Evolutionary conservation across 495 filamentous ascomycete species (phyloP).

Genomic region (Penicillium coprophilum): DNA sequence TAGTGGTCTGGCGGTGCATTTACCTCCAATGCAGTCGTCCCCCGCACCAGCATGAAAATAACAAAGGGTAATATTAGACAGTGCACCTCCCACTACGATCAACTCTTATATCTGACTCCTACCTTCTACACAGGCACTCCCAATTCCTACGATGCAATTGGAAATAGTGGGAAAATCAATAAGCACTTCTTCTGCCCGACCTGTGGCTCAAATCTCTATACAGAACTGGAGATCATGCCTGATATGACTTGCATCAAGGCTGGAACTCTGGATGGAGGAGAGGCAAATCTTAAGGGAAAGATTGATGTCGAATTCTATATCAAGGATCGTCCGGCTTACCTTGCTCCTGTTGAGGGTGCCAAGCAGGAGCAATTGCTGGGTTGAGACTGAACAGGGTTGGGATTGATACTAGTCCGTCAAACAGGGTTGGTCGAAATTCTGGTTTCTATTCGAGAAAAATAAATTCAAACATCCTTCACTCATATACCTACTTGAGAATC

Average conservation of each 20-base stretch:
- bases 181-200: conserved; percentile 50
- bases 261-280: conserved; percentile 42
- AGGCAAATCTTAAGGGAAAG: conserved; percentile 33
- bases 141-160: conserved; percentile 37
- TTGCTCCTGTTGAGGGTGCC: conserved; percentile 37
- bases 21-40: conserved; percentile 50
- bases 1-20: conserved; percentile 49
- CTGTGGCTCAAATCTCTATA: conserved; percentile 47
- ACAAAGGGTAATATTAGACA: conserved; percentile 34
- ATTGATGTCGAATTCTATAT: conserved; percentile 49
- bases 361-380: conserved; percentile 41
- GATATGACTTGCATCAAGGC: conserved; percentile 46
- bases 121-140: conserved; percentile 29
- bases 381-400: neutral
- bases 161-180: conserved; percentile 47
- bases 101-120: neutral
- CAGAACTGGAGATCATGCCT: conserved; percentile 48
- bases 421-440: neutral
- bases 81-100: neutral
- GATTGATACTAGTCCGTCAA: neutral
- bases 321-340: conserved; percentile 42
- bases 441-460: neutral
- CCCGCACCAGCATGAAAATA: conserved; percentile 40
- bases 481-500: neutral
- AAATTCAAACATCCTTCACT: neutral